Evolutionary conservation across 2,329 filamentous ascomycete genomes (phyloP), one percentile per base, ranked within the genome.

Genomic region (Dactylellina leptospora): DNA sequence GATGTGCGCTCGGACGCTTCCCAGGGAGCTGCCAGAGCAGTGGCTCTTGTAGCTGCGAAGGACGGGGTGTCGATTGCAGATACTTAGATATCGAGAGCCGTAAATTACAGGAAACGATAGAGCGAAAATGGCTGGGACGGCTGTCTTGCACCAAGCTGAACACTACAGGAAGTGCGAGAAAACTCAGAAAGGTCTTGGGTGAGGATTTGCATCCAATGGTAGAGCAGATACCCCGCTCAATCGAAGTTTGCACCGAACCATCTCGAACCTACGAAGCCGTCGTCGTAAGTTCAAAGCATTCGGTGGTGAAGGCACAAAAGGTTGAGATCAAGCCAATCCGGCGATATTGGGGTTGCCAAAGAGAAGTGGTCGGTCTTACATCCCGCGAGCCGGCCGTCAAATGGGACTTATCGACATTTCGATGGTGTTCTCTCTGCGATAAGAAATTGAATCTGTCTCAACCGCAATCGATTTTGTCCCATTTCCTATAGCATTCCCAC

Each of bases 381-480:
- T 3, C 16, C 4, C 9, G 18, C 3, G 8, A 18, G 25, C 3
- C 3, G 22, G 25, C 8, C 3, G 9, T 13, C n/a, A 5, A 8
- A 8, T 51, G 47, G 47, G 8, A 30, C 8, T 16, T n/a, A 30
- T 51, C 20, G n/a, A 27, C 47, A 5, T 51, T 51, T 22, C n/a
- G 25, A 10, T 51, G 47, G 47, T 51, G 25, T 18, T 51, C 47
- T 30, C 10, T 51, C 3, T 51, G 47, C n/a, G 47, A 51, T 51
- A 51, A 30, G 30, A 51, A 30, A n/a, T 8, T 51, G 8, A 28
- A 30, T 6, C 47, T 51, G 3, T 27, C 47, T 4, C 16, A 51
- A 18, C 47, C 47, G 13, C 25, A 27, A 16, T 28, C 47, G 3
- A 30, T 30, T 30, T 18, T 51, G 4, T 16, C 47, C 13, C 30